Evolutionary conservation across 1,284 basidiomycete species (phyloP).

Genomic region (Ceratobasidium sp.): DNA sequence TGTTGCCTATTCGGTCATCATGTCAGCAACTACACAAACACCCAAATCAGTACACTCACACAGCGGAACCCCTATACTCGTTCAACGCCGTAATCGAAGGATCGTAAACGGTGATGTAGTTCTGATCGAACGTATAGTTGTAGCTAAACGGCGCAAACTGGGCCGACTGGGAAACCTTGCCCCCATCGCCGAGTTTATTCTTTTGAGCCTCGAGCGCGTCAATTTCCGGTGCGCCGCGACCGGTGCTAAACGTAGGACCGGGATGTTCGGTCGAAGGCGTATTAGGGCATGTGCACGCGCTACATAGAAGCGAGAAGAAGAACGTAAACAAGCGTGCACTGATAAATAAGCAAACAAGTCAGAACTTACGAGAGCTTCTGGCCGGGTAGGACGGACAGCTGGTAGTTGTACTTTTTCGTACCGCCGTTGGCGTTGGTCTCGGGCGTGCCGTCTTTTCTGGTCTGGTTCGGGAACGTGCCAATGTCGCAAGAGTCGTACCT

Average conservation of each 20-base stretch:
- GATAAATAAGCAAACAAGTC: not conserved
- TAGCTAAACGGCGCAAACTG: constrained; percentile 72
- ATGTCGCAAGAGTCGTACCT: constrained; percentile 61
- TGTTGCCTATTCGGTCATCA: not conserved
- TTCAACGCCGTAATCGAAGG: constrained; percentile 56
- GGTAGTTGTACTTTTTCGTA: constrained; percentile 35
- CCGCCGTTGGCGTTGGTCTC: constrained; percentile 40
- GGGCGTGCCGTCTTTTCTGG: constrained; percentile 42
- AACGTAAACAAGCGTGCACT: not conserved
- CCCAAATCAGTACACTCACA: constrained; percentile 8
- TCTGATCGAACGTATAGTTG: constrained; percentile 61
- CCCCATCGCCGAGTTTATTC: constrained; percentile 46
- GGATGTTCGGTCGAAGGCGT: constrained; percentile 44
- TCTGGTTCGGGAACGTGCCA: constrained; percentile 60
- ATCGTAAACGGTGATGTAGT: constrained; percentile 60
- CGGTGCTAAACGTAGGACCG: constrained; percentile 37
- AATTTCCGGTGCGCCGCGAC: constrained; percentile 45
- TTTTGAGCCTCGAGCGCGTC: constrained; percentile 46
- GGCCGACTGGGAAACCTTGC: constrained; percentile 68
- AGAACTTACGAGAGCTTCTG: constrained; percentile 43
- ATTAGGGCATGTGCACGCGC: constrained; percentile 45
- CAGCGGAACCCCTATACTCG: constrained; percentile 51
- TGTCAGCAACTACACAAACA: not conserved
- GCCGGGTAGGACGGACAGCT: constrained; percentile 42
- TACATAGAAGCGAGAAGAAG: not conserved